phyloP scores from a whole-genome alignment of 495 filamentous ascomycete genomes.

The Hypomontagnella monticulosa region DNA sequence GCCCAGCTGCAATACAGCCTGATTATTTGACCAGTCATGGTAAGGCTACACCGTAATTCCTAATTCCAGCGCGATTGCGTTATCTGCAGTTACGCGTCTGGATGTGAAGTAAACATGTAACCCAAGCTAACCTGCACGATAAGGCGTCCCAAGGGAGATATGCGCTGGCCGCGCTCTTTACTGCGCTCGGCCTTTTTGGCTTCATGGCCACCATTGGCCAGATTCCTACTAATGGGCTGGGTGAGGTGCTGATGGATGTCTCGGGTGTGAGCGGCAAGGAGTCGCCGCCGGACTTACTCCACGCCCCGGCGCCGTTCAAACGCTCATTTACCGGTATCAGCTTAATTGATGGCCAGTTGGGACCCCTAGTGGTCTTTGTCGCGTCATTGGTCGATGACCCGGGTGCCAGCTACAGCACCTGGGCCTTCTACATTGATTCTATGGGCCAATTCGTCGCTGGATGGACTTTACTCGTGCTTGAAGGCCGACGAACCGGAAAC shows the following conservation, averaged over 20 bases:
- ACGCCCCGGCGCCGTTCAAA: slow-evolving; percentile 39
- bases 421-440: slow-evolving; percentile 60
- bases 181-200: slow-evolving; percentile 39
- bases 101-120: background rate
- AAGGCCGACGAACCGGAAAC: slow-evolving; percentile 66
- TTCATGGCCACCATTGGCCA: slow-evolving; percentile 32
- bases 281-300: slow-evolving; percentile 12
- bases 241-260: slow-evolving; percentile 24
- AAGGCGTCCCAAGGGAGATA: slow-evolving; percentile 31
- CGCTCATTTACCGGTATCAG: slow-evolving; percentile 60
- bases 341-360: slow-evolving; percentile 58
- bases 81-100: too few species aligned
- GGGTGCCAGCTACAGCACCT: slow-evolving; percentile 51
- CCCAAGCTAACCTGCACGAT: slow-evolving; percentile 7
- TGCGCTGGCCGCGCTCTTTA: slow-evolving; percentile 38
- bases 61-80: too few species aligned
- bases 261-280: background rate
- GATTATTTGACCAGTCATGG: slow-evolving; percentile 13
- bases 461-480: slow-evolving; percentile 65
- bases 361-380: slow-evolving; percentile 64
- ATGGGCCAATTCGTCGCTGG: slow-evolving; percentile 64
- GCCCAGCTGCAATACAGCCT: background rate
- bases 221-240: slow-evolving; percentile 31
- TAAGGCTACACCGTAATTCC: slow-evolving; percentile 6
- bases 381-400: slow-evolving; percentile 62